Evolutionary conservation across 495 filamentous ascomycete species (phyloP), one percentile per base, ranked within the genome.

Genomic region (Aspergillus avenaceus): DNA sequence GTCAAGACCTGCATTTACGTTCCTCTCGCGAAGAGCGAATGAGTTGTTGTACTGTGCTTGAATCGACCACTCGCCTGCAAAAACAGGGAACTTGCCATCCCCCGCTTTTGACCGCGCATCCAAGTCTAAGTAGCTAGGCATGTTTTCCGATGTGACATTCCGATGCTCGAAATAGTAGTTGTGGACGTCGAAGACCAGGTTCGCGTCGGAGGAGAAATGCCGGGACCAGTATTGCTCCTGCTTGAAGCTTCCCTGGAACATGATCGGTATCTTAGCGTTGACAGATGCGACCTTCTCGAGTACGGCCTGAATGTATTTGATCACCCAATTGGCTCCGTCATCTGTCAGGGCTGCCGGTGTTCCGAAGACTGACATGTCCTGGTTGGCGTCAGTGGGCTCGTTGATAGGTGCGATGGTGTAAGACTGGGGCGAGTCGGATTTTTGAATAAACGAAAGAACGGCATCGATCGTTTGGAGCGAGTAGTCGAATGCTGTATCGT

Each of bases 161-260:
- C 37, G 21, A 22, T 57, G 53, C 43, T 65, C 56, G 34, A 59
- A 62, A 28, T 62, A 66, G 41, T 65, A 69, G 43, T 61, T 56
- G 41, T 69, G 63, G 34, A 59, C 29, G 23, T 69, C 63, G 41
- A 66, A 66, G 12, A 66, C 64, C 13, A 66, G 42, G 38, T 69
- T 66, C 22, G 42, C 44, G 8, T 45, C 44, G 1, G 45, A 28
- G 4, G 53, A 37, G 13, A 63, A 62, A 27, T 56, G 50, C 3
- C 41, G 41, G 7, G 47, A 54, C 64, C 66, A 65, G 50, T 61
- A 63, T 8, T 27, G 21, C 32, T 53, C 55, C 16, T 49, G 32
- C 47, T 63, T 62, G 46, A 64, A 69, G 38, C 59, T 64, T 1
- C 54, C 63, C 58, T 61, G 61, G 48, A 60, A 57, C 56, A 64